Base-by-base conservation (phyloP, 139 green algal genomes). In the Coelastrella sp. region DNA sequence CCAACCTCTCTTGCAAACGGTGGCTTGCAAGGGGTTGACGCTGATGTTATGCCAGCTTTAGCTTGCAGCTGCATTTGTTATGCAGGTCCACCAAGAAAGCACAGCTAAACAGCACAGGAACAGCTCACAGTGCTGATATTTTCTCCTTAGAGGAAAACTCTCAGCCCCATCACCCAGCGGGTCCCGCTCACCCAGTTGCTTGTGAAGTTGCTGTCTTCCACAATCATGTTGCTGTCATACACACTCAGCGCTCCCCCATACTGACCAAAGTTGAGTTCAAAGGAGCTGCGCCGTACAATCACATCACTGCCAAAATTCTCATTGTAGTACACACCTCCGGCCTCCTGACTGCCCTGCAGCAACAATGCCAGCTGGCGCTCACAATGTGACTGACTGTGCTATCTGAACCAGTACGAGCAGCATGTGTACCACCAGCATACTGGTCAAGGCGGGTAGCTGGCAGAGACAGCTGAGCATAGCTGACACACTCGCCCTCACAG, bases 161-260 rank as follows among this genome's bases (percentile, higher is more conserved):
- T 4, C n/a, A 17, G 27, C 76, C 7, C 49, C 11, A 15, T 8
- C 22, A 9, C 49, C 12, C 76, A 59, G 25, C 27, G 4, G 20
- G 24, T 82, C 25, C 9, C 35, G 8, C 82, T 19, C 27, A 87
- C 82, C 82, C 11, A 19, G 24, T 87, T 87, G 82, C 15, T 78
- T 68, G 15, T 10, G 8, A 87, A 87, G 65, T 49, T 63, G 27
- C 63, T 79, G 19, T 79, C 58, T 1, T 87, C 60, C 22, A 87
- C 82, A 15, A 78, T 10, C 6, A 87, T 35, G 12, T 78, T 19
- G 12, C 17, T 58, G 63, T 87, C 82, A 73, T 87, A 87, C 22
- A 78, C 8, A n/a, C 63, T 79, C 27, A 87, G 49, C 8, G 82
- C 82, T 12, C 82, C 82, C 4, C 82, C 82, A 19, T 65, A 87